Evolutionary conservation across 768 basidiomycete species (phyloP).

Genomic region (Lentinula lateritia): DNA sequence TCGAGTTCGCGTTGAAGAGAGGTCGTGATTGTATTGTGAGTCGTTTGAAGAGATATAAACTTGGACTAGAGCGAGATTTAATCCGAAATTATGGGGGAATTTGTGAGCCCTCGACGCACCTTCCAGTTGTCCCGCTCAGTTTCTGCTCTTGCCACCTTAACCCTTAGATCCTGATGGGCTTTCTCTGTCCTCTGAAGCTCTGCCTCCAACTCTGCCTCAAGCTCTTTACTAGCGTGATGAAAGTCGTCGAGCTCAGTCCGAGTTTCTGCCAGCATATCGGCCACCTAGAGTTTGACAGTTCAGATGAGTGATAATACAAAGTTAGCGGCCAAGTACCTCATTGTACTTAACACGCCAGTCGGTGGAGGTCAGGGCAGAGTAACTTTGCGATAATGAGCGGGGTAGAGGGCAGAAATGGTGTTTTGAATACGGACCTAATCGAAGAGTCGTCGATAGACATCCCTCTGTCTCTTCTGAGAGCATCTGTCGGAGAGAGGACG

Average conservation of each 20-base stretch:
- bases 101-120: slow-evolving; percentile 37
- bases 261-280: slow-evolving; percentile 81
- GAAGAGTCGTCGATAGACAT: slow-evolving; percentile 66
- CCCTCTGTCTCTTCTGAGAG: slow-evolving; percentile 51
- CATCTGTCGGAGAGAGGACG: slow-evolving; percentile 56
- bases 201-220: slow-evolving; percentile 89
- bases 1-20: slow-evolving; percentile 92
- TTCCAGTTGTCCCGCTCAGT: slow-evolving; percentile 89
- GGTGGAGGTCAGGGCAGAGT: slow-evolving; percentile 42
- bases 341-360: slow-evolving; percentile 80
- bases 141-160: slow-evolving; percentile 66
- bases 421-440: slow-evolving; percentile 38
- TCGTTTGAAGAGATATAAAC: slow-evolving; percentile 85
- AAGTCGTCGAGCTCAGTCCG: slow-evolving; percentile 84
- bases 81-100: slow-evolving; percentile 1
- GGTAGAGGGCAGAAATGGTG: slow-evolving; percentile 9
- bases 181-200: slow-evolving; percentile 88
- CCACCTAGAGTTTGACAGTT: slow-evolving; percentile 35
- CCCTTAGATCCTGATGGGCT: slow-evolving; percentile 72
- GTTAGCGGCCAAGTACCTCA: slow-evolving; percentile 36
- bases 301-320: background rate
- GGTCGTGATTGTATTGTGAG: slow-evolving; percentile 83
- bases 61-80: slow-evolving; percentile 45
- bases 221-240: slow-evolving; percentile 80
- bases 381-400: slow-evolving; percentile 32